Evolutionary conservation across 2,329 filamentous ascomycete species (phyloP), one percentile per base, ranked within the genome.

Genomic region (Cercospora brassicicola): DNA sequence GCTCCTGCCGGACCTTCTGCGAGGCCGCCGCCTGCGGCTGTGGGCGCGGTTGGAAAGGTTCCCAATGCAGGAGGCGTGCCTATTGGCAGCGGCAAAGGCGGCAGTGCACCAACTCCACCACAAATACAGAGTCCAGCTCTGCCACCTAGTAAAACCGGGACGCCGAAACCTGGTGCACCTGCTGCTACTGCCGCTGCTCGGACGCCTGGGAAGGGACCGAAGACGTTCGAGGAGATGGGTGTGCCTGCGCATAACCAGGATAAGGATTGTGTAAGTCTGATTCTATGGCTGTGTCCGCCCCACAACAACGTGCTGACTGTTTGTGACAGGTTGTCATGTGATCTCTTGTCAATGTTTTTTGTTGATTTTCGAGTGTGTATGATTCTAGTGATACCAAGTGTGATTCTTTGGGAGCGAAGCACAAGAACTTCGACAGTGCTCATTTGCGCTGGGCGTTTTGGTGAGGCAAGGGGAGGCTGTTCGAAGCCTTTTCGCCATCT

Each of bases 171-270:
- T 5, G 61, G 30, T 9, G 53, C 64, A 4, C n/a, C 15, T 45
- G 42, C 42, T 45, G 39, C 39, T 8, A 3, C 33, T 15, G 69
- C 78, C 18, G 75, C 75, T 28, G 75, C 75, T 28, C 81, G 80
- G 70, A 78, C 82, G 56, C 83, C 87, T 33, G 86, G 85, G 60
- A 92, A 93, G 77, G 95, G 94, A 10, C 94, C 95, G 0, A 92
- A 95, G 75, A 98, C 95, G 0, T 99, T 99, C 79, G 94, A 97
- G 78, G 94, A 96, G 78, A 99, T 99, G 95, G 95, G 95, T 45
- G 94, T 99, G 74, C 92, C 93, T 6, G 87, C 89, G 75, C 89
- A 86, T 59, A 94, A 95, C 80, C 87, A 90, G 69, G 92, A 97
- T n/a, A 87, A 88, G 73, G 94, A 98, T 81, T 99, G 94, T 84